phyloP scores from a whole-genome alignment of 75 land plant species.

The Pseudotsuga menziesii region DNA sequence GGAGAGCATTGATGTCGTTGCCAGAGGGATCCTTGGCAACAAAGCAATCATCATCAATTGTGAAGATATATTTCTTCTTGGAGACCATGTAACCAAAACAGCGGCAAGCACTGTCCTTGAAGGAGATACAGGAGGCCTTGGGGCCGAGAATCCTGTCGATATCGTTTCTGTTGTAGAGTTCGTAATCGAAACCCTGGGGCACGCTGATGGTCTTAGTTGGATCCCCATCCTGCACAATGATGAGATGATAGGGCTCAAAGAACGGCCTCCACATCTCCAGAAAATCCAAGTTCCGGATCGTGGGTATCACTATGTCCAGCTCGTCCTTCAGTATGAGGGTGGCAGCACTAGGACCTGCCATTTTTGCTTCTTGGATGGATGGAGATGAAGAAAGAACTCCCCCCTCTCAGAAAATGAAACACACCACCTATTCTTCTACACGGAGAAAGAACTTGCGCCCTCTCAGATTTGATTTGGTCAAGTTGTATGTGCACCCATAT shows the following conservation, averaged over 20 bases:
- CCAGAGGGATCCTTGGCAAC: slow-evolving; percentile 77
- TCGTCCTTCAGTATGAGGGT: slow-evolving; percentile 37
- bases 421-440: no score
- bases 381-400: no score
- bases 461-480: no score
- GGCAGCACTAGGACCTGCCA: background rate
- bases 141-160: slow-evolving; percentile 61
- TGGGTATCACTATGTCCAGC: slow-evolving; percentile 65
- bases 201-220: slow-evolving; percentile 45
- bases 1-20: slow-evolving; percentile 67
- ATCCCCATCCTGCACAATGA: slow-evolving; percentile 67
- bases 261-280: slow-evolving; percentile 73
- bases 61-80: slow-evolving; percentile 65
- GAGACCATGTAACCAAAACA: slow-evolving; percentile 68
- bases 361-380: no score
- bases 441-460: no score
- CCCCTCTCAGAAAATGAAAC: no score
- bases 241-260: slow-evolving; percentile 60
- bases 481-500: no score
- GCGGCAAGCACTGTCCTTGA: slow-evolving; percentile 69
- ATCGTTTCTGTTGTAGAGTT: slow-evolving; percentile 64
- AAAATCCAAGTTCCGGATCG: slow-evolving; percentile 57
- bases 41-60: slow-evolving; percentile 72
- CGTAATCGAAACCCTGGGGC: slow-evolving; percentile 62
- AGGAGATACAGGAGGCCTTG: no score